Evolutionary conservation across 164 flowering plant species (phyloP).

Genomic region (Sextonia rubra): DNA sequence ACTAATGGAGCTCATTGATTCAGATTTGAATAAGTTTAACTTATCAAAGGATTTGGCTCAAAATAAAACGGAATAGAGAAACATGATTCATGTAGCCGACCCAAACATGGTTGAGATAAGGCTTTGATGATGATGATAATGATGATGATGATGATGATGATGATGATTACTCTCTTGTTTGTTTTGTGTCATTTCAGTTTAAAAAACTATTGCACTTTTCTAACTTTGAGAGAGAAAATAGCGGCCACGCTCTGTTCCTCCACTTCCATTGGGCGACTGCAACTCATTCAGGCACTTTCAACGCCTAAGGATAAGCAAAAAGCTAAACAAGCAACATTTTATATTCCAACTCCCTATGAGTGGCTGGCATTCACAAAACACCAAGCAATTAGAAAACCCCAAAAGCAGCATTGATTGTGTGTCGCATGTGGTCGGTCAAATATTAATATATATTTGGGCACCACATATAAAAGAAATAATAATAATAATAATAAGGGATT

Average conservation of each 20-base stretch:
- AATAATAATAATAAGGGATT: neutral
- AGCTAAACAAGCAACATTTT: neutral
- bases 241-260: neutral
- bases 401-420: neutral
- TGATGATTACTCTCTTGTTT: neutral
- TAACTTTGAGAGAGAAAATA: neutral
- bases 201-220: neutral
- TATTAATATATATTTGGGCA: constrained; percentile 5
- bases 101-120: no score
- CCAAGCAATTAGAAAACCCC: constrained; percentile 2
- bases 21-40: no score
- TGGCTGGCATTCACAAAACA: constrained; percentile 3
- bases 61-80: no score
- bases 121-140: no score
- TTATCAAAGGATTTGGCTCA: no score
- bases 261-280: constrained; percentile 4
- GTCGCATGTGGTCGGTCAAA: neutral
- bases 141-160: no score
- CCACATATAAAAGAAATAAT: neutral
- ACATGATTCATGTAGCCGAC: no score
- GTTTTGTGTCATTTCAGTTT: neutral
- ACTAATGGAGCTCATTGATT: no score
- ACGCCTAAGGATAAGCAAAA: neutral
- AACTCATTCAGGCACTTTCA: neutral
- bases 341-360: neutral